These are phyloP conservation scores for Durusdinium trenchii DNA, from an alignment of 73 alveolate species.

Conservation along the genomic window DNA sequence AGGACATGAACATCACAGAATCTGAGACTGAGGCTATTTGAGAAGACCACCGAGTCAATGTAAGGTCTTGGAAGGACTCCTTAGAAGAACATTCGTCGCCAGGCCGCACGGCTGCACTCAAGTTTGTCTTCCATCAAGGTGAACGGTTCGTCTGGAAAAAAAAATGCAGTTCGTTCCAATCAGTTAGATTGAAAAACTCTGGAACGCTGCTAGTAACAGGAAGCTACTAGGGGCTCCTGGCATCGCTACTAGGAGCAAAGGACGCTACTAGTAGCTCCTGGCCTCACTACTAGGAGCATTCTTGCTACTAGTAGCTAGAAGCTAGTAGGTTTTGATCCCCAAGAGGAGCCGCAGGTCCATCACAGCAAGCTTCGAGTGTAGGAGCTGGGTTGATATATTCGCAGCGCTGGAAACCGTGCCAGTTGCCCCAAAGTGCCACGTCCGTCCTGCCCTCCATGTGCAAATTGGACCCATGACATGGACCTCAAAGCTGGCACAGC, in stretches of 20 bases:
- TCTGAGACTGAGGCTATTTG: background rate
- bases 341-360: background rate
- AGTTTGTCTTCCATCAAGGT: background rate
- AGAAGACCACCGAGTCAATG: constrained; percentile 24
- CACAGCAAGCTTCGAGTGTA: constrained; percentile 41
- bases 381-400: constrained; percentile 5
- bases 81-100: background rate
- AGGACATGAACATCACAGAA: background rate
- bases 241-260: too few relatives aligned
- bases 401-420: constrained; percentile 56
- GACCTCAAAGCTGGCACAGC: too few relatives aligned
- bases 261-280: too few relatives aligned
- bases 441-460: constrained; percentile 81
- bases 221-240: too few relatives aligned
- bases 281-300: too few relatives aligned
- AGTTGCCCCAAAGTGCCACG: background rate
- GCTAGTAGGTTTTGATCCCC: background rate
- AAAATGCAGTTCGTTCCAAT: background rate
- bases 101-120: background rate
- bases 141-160: background rate
- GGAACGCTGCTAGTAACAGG: background rate
- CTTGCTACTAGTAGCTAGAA: too few relatives aligned
- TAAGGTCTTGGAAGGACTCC: constrained; percentile 67
- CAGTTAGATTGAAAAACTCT: background rate
- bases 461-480: constrained; percentile 81